These are phyloP conservation scores for Letharia columbiana DNA, from an alignment of 495 filamentous ascomycete genomes.

Conservation along the genomic window DNA sequence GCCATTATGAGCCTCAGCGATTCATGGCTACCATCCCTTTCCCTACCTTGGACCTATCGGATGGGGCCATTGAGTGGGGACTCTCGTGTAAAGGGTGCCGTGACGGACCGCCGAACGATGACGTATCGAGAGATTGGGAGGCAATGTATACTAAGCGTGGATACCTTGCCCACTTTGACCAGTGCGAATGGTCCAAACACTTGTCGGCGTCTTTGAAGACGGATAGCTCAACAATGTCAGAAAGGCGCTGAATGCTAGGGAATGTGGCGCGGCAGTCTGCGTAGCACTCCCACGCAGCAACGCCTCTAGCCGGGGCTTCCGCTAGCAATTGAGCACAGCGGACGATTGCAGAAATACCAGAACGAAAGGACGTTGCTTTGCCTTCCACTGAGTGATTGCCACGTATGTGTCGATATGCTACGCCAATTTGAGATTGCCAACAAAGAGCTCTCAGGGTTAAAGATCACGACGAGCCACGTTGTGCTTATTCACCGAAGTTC, in stretches of 20 bases:
- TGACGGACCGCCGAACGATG: background rate
- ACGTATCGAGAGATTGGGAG: background rate
- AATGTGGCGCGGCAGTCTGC: background rate
- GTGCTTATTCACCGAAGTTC: background rate
- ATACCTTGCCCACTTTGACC: background rate
- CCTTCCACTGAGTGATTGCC: too few relatives aligned
- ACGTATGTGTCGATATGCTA: background rate
- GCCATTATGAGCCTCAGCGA: background rate
- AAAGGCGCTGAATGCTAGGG: background rate
- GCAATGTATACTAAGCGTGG: background rate
- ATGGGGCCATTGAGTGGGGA: background rate
- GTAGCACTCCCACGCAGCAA: background rate
- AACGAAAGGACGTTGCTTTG: background rate
- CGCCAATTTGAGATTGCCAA: background rate
- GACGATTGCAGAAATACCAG: too few relatives aligned
- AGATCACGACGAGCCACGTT: background rate
- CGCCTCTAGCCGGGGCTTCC: background rate
- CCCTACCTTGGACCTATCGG: background rate
- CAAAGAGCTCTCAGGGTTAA: background rate
- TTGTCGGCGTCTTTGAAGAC: background rate
- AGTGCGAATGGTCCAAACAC: background rate
- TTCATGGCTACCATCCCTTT: background rate
- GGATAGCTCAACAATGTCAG: background rate
- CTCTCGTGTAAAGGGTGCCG: background rate
- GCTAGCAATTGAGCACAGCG: background rate